Conservation (phyloP, 805 yeast species). For the Ogataea angusta region DNA sequence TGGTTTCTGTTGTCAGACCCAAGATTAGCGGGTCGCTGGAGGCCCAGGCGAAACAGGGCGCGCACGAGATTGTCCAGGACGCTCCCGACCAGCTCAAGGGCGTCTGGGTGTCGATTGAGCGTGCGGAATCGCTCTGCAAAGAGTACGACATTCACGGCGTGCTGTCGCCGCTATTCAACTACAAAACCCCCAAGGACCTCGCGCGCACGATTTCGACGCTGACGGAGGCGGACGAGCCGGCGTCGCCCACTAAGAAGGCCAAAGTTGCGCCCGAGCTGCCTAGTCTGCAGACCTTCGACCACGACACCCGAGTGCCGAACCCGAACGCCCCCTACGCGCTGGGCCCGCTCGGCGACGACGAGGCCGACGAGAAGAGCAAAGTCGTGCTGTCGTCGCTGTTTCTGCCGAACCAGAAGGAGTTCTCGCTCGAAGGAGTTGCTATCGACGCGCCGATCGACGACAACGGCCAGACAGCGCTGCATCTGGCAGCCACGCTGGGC, state of each 20-base stretch:
- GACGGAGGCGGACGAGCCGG: slow-evolving; percentile 22
- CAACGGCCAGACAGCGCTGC: slow-evolving; percentile 88
- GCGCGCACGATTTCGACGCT: slow-evolving; percentile 17
- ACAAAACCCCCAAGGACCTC: slow-evolving; percentile 47
- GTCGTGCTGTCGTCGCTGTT: slow-evolving; percentile 49
- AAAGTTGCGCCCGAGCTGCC: slow-evolving; percentile 16
- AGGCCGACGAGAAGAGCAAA: slow-evolving; percentile 30
- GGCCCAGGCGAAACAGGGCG: slow-evolving; percentile 59
- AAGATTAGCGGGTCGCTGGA: slow-evolving; percentile 62
- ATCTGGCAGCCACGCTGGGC: slow-evolving; percentile 94
- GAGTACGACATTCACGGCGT: slow-evolving; percentile 56
- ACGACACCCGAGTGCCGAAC: slow-evolving; percentile 38
- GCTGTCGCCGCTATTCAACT: slow-evolving; percentile 47
- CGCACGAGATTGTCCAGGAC: slow-evolving; percentile 68
- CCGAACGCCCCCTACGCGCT: slow-evolving; percentile 47
- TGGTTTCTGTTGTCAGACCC: slow-evolving; percentile 66
- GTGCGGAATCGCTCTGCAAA: slow-evolving; percentile 56
- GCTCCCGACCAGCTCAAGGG: slow-evolving; percentile 77
- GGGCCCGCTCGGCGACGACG: slow-evolving; percentile 39
- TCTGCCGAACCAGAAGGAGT: slow-evolving; percentile 39
- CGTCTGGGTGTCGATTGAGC: slow-evolving; percentile 66
- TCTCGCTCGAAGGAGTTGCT: slow-evolving; percentile 41
- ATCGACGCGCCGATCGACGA: slow-evolving; percentile 89
- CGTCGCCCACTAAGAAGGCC: slow-evolving; percentile 14
- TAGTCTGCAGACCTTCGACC: slow-evolving; percentile 32